Evolutionary conservation across 1,284 basidiomycete species (phyloP), one percentile per base, ranked within the genome.

Genomic region (Abortiporus biennis): DNA sequence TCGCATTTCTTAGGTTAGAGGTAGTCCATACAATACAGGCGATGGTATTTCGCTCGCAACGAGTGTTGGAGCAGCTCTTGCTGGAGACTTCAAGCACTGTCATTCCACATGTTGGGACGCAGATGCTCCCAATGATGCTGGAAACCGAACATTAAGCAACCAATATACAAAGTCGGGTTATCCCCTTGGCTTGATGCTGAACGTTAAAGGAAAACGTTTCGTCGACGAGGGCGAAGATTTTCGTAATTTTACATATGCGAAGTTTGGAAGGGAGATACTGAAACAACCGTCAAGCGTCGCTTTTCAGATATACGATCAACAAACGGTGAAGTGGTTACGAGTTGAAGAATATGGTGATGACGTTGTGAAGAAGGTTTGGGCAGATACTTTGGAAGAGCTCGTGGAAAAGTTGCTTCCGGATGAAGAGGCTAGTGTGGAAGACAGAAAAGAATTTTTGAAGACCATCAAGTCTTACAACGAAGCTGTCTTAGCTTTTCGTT

Each of bases 71-170:
- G 79, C 75, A n/a, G 69, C 67, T 40, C 60, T 74, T 24, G 57
- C 61, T 0, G 80, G 79, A 3, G 78, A 83, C 58, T 84, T 76
- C 71, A 54, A 52, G 33, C 73, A 77, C 13, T 85, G 80, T 50
- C 82, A 85, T 50, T 79, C 77, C 45, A 83, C 80, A 3, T 75
- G 72, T 52, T 84, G 81, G 81, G 82, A 83, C 50, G 78, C 76
- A n/a, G 68, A 80, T 50, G 76, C 79, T 1, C 61, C 68, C 2
- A 45, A 58, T 15, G 62, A 76, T 35, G 55, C 62, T 12, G 80
- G 80, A 6, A 66, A 76, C 43, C 72, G 78, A 34, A 61, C 65
- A 25, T 58, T 81, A 40, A 80, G 75, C 44, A 84, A 85, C 54
- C 78, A 80, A 49, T 81, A 69, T 58, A 85, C 81, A 2, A 84